A percentile compares a stretch with the other conserved stretches of the same genome.
Conservation (phyloP, 2,329 filamentous ascomycete genomes). For the Didymosphaeria variabile region DNA sequence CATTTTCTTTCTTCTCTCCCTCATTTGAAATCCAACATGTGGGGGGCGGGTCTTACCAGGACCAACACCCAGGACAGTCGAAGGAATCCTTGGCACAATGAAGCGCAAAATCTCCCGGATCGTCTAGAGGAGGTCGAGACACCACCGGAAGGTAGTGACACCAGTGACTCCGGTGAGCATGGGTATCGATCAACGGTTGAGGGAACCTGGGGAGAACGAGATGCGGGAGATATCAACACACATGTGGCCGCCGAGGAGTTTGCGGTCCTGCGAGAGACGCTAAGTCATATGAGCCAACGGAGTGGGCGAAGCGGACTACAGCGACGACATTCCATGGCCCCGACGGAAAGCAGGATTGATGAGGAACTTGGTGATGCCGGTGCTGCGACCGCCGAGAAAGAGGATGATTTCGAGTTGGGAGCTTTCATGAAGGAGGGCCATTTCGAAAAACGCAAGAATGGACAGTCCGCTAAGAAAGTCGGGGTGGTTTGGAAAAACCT, state of each 20-base stretch:
- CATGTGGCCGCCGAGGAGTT: constrained; percentile 67
- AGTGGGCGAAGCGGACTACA: constrained; percentile 33
- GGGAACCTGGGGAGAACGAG: constrained; percentile 71
- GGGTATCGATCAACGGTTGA: constrained; percentile 46
- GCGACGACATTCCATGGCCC: constrained; percentile 25
- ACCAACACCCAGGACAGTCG: constrained; percentile 30
- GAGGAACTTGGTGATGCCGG: constrained; percentile 34
- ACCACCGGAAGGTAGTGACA: constrained; percentile 22
- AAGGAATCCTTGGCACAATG: constrained; percentile 48
- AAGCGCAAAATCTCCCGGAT: constrained; percentile 31
- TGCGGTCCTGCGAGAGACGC: constrained; percentile 60
- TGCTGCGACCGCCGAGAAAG: constrained; percentile 54
- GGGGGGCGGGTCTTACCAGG: constrained; percentile 13
- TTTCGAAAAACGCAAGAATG: constrained; percentile 76
- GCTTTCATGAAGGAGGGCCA: constrained; percentile 78
- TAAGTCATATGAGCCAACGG: constrained; percentile 43
- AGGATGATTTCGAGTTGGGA: constrained; percentile 72
- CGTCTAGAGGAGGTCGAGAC: constrained; percentile 28
- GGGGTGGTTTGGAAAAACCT: constrained; percentile 80
- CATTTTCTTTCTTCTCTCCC: background rate
- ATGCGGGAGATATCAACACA: constrained; percentile 63
- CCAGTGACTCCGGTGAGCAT: constrained; percentile 35
- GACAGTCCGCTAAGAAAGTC: constrained; percentile 76
- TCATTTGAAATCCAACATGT: constrained; percentile 12
- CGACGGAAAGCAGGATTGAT: constrained; percentile 25